These are phyloP conservation scores for Pneumocystis carinii DNA, from an alignment of 1,139 yeast genomes.

Conservation along the genomic window DNA sequence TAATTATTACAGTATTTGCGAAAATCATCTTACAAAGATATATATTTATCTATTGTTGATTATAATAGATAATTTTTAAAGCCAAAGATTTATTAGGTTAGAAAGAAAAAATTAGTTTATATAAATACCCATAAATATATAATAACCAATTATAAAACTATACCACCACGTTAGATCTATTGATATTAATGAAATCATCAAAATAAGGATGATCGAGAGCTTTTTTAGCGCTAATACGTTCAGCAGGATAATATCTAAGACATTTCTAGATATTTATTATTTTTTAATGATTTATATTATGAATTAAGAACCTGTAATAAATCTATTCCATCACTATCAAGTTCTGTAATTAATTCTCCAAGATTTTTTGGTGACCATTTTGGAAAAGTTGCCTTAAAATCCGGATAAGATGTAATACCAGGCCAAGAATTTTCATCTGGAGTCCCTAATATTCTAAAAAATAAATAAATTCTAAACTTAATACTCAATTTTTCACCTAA, in stretches of 20 bases:
- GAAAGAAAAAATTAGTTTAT: background rate
- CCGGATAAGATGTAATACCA: constrained; percentile 71
- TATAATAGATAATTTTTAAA: background rate
- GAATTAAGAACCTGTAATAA: constrained; percentile 34
- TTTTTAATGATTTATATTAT: background rate
- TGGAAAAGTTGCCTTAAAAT: constrained; percentile 67
- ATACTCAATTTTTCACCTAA: constrained; percentile 46
- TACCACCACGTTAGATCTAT: background rate
- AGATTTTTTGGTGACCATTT: constrained; percentile 62
- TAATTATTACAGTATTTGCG: background rate
- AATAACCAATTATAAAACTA: background rate
- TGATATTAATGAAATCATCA: constrained; percentile 11
- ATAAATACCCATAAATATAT: background rate
- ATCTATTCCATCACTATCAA: constrained; percentile 73
- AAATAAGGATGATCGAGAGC: constrained; percentile 86
- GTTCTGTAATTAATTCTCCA: constrained; percentile 57
- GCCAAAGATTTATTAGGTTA: background rate
- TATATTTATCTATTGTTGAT: background rate
- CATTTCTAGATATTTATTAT: constrained; percentile 30
- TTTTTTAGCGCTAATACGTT: constrained; percentile 85
- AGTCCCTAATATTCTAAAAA: constrained; percentile 39
- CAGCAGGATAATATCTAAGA: constrained; percentile 84
- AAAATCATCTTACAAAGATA: background rate
- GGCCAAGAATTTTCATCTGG: constrained; percentile 97
- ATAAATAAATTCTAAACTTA: background rate